A percentile compares a stretch with the other conserved stretches of the same genome.
Evolutionary conservation across 192 early-diverging fungal species (phyloP).

Genomic region (Podochytrium sp.): DNA sequence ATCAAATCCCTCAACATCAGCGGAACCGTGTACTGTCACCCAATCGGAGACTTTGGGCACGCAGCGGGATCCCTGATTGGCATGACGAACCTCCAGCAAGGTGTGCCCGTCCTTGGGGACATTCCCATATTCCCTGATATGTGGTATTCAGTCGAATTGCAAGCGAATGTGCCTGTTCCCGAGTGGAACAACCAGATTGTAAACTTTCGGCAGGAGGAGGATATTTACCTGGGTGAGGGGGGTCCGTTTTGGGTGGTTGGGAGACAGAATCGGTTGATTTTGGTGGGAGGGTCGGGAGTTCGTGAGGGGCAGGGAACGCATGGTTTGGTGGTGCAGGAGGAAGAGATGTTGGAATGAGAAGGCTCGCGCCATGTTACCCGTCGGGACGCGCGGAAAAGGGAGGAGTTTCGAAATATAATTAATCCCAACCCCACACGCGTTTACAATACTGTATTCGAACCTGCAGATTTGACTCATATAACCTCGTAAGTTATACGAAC

Average conservation of each 20-base stretch:
- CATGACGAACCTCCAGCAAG: conserved; percentile 31
- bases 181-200: conserved; percentile 12
- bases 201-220: conserved; percentile 32
- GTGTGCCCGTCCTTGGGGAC: conserved; percentile 26
- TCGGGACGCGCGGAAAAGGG: too few species aligned
- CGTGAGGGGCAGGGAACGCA: too few species aligned
- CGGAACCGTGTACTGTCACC: conserved; percentile 32
- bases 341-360: too few species aligned
- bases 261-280: conserved; percentile 11
- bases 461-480: too few species aligned
- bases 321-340: too few species aligned
- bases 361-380: too few species aligned
- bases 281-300: conserved; percentile 13
- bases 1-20: conserved; percentile 6
- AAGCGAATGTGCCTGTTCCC: conserved; percentile 20
- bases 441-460: too few species aligned
- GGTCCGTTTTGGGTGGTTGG: conserved; percentile 5
- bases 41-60: conserved; percentile 30
- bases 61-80: conserved; percentile 25
- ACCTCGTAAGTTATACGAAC: too few species aligned
- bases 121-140: conserved; percentile 12
- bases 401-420: too few species aligned
- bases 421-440: too few species aligned
- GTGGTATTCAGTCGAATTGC: conserved; percentile 27
- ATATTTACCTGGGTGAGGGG: conserved; percentile 9